Percentiles rank a stretch among this genome's conserved stretches.
phyloP scores from a whole-genome alignment of 148 eudicot species.

The Heliamphora exappendiculata region DNA sequence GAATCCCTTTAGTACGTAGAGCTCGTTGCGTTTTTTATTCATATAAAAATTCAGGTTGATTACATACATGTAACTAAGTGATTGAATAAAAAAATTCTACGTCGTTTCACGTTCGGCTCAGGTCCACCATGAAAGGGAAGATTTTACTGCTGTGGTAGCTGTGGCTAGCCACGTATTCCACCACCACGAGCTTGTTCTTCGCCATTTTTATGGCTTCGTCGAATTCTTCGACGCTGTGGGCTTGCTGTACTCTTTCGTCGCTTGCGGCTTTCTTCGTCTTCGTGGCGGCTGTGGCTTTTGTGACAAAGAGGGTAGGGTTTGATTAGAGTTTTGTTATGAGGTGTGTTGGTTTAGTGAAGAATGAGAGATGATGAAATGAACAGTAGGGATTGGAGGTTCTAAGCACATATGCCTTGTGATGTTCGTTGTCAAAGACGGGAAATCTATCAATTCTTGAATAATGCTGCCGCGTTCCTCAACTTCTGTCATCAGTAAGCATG shows the following conservation, averaged over 20 bases:
- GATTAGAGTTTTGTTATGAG: not conserved
- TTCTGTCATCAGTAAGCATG: no score
- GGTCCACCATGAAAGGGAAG: slow-evolving; percentile 84
- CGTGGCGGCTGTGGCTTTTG: slow-evolving; percentile 23
- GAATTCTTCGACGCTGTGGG: slow-evolving; percentile 62
- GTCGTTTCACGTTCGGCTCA: slow-evolving; percentile 73
- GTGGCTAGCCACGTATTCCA: slow-evolving; percentile 62
- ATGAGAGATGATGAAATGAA: no score
- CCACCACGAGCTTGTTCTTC: slow-evolving; percentile 67
- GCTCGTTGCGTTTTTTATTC: no score
- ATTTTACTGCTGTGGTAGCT: slow-evolving; percentile 46
- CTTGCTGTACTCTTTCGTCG: slow-evolving; percentile 48
- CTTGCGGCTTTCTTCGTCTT: slow-evolving; percentile 4
- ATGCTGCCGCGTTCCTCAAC: no score
- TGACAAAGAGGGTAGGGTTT: not conserved
- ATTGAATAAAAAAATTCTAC: slow-evolving; percentile 78
- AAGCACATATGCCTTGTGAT: no score
- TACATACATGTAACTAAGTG: no score
- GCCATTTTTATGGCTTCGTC: slow-evolving; percentile 59
- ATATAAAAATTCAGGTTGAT: no score
- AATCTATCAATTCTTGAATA: no score
- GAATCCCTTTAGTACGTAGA: no score
- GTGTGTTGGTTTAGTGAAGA: slow-evolving; percentile 7
- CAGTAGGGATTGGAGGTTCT: no score
- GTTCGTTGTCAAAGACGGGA: no score